Evolutionary conservation across 1,284 basidiomycete genomes (phyloP), one percentile per base, ranked within the genome.

Genomic region (Moesziomyces sp.): DNA sequence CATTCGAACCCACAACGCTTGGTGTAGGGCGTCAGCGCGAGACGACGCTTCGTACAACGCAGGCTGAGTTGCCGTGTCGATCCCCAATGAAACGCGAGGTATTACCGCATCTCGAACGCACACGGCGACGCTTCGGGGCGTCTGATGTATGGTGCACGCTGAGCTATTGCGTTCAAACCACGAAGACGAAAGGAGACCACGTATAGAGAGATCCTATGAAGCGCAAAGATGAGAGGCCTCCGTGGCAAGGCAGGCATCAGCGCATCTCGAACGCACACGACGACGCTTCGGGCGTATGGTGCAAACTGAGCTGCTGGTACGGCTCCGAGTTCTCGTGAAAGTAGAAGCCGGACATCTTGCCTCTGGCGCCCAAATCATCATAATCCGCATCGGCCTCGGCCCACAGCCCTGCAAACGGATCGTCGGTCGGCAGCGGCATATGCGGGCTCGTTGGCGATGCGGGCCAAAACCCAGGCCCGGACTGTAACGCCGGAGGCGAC

Each of bases 261-360:
- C 85, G 84, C 68, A 86, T 76, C 76, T 87, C 86, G 46, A 86
- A 85, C 16, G 81, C 78, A 38, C 80, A 76, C 38, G 71, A 76
- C 19, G 80, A 63, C 11, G 74, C 59, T 28, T 80, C 67, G 9
- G 86, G 84, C 0, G 85, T 80, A 70, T 87, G 85, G n/a, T 81
- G 79, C 10, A 87, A 80, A 40, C 81, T 84, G 14, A 87, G 80
- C 68, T 87, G 86, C 73, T 87, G 86, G 74, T 81, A 93, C 89
- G 92, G 92, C 79, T 93, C 92, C 57, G 91, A 92, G 79, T 92
- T 91, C 86, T 91, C 91, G 86, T 97, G 94, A 86, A 92, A 97
- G 86, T 97, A 97, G 85, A 93, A 96, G 26, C 93, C 92, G 71
- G 88, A 91, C 91, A 94, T 93, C 46, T 84, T 80, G n/a, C 79